phyloP scores from a whole-genome alignment of 1,284 basidiomycete species.

The Mycosarcoma mackinlayi region DNA sequence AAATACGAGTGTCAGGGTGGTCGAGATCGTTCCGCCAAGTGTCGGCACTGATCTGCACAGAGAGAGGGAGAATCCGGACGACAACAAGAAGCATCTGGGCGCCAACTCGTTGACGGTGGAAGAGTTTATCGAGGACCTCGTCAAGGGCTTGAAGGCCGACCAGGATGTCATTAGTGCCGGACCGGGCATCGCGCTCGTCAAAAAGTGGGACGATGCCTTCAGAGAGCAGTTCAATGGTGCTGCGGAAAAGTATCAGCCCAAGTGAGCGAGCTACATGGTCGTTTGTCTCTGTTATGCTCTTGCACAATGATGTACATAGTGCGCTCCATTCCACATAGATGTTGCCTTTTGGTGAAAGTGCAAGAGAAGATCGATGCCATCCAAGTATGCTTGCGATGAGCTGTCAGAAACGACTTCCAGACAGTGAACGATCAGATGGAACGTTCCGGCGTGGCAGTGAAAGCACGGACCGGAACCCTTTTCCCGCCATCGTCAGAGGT shows the following conservation, averaged over 20 bases:
- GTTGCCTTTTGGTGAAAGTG: too few relatives aligned
- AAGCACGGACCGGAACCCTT: too few relatives aligned
- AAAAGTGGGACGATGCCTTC: conserved; percentile 58
- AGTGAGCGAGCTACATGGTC: conserved; percentile 13
- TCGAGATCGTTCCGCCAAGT: conserved; percentile 64
- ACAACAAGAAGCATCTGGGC: conserved; percentile 64
- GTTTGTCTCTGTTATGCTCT: not conserved
- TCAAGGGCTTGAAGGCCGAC: conserved; percentile 50
- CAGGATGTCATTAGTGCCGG: conserved; percentile 60
- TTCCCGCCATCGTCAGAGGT: too few relatives aligned
- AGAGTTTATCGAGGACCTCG: conserved; percentile 60
- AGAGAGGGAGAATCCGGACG: conserved; percentile 55
- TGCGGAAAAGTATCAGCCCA: conserved; percentile 52
- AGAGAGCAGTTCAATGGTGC: conserved; percentile 52
- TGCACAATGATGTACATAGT: not conserved
- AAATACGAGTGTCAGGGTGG: conserved; percentile 53
- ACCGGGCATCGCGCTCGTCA: conserved; percentile 44
- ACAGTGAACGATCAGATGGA: too few relatives aligned
- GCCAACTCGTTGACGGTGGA: conserved; percentile 54
- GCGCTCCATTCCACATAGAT: too few relatives aligned
- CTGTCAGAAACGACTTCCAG: too few relatives aligned
- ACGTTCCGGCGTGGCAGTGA: too few relatives aligned
- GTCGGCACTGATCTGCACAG: conserved; percentile 61
- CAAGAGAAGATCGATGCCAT: too few relatives aligned
- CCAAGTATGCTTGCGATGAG: too few relatives aligned